Conservation (phyloP, 306 rosid genomes). For the Prunus fruticosa region DNA sequence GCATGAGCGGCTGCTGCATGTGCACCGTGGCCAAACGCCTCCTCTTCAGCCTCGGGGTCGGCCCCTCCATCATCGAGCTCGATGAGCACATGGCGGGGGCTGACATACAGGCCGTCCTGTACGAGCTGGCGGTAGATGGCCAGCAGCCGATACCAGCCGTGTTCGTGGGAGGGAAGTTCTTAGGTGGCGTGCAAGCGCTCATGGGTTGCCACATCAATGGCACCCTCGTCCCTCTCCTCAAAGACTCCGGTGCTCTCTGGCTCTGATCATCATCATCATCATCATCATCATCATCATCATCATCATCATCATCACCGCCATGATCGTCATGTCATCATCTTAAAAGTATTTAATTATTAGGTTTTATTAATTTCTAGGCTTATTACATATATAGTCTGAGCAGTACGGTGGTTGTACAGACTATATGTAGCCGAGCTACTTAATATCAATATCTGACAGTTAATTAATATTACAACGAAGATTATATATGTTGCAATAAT, state of each 20-base stretch:
- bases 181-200: conserved; percentile 82
- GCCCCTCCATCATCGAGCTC: conserved; percentile 70
- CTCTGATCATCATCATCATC: conserved; percentile 28
- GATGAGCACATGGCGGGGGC: conserved; percentile 49
- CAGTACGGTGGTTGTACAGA: neutral
- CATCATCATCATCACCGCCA: neutral
- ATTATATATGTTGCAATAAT: no score
- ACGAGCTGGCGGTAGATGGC: conserved; percentile 23
- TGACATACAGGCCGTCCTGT: conserved; percentile 48
- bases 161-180: conserved; percentile 71
- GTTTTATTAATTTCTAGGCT: neutral
- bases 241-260: conserved; percentile 85
- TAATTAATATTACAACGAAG: neutral
- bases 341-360: neutral
- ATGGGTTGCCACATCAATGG: conserved; percentile 82
- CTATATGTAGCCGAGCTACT: neutral
- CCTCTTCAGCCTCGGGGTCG: conserved; percentile 77
- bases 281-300: neutral
- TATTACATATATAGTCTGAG: neutral
- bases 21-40: conserved; percentile 79
- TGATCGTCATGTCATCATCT: neutral
- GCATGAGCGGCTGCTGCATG: conserved; percentile 74
- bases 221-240: conserved; percentile 68
- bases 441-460: neutral
- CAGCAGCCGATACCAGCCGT: conserved; percentile 55